A percentile compares a stretch with the other conserved stretches of the same genome.
Evolutionary conservation across 148 eudicot genomes (phyloP).

Genomic region (Chenopodium suecicum): DNA sequence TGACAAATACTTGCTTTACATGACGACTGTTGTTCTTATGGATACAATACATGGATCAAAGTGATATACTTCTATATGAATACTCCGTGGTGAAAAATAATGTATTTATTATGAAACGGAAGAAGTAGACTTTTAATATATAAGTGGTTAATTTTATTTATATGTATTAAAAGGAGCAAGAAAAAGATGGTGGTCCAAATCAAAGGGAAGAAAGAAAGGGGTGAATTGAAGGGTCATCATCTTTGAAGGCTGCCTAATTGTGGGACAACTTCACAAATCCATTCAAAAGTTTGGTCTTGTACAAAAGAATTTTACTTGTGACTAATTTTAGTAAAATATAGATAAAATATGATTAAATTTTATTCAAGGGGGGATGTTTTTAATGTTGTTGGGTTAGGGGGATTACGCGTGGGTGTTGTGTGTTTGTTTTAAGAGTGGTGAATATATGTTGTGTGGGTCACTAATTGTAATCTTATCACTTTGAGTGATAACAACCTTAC

Average conservation of each 20-base stretch:
- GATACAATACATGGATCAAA: too few species aligned
- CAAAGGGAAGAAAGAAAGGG: conserved; percentile 12
- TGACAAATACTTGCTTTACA: too few species aligned
- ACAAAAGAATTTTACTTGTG: background rate
- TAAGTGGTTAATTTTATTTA: background rate
- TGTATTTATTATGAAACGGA: too few species aligned
- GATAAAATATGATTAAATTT: background rate
- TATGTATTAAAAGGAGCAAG: background rate
- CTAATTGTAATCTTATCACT: background rate
- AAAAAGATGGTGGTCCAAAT: conserved; percentile 26
- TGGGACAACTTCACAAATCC: conserved; percentile 8
- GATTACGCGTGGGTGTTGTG: conserved; percentile 5
- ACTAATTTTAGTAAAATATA: background rate
- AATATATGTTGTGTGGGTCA: background rate
- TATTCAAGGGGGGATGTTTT: conserved; percentile 21
- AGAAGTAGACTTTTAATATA: background rate
- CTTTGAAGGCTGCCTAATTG: conserved; percentile 29
- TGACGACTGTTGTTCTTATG: too few species aligned
- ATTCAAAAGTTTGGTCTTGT: conserved; percentile 7
- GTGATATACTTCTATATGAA: too few species aligned
- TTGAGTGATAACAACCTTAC: background rate
- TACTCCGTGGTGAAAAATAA: too few species aligned
- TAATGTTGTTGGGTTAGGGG: conserved; percentile 2
- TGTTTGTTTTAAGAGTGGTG: background rate
- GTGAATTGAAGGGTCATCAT: conserved; percentile 29